Evolutionary conservation across 2,329 filamentous ascomycete species (phyloP), one percentile per base, ranked within the genome.

Genomic region (Boeremia lycopersici): DNA sequence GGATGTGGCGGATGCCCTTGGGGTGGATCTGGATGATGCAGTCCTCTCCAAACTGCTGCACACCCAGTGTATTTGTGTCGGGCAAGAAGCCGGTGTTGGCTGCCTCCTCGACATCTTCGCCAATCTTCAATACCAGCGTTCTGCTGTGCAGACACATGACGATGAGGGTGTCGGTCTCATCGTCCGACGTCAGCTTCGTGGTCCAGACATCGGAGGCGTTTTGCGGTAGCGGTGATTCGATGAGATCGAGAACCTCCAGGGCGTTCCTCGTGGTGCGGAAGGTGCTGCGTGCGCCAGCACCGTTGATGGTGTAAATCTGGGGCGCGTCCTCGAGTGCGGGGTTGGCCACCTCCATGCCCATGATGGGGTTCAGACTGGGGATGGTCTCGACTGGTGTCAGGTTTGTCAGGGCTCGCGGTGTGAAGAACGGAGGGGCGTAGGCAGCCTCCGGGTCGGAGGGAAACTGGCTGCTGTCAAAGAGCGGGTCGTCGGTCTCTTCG

Each of bases 131-230:
- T 1, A 98, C 93, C 11, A 98, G 81, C 0, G 95, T 99, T 28
- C 87, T 89, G 64, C 96, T 96, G 34, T 88, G 87, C 69, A 96
- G 95, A 2, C 92, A 96, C 5, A 99, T 82, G n/a, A 99, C 86
- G 57, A 99, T 96, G 70, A 98, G 97, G 0, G 91, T 89, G 75
- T 99, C 93, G 61, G 88, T 96, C 64, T 93, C 86, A 64, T 98
- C 93, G 15, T 85, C 84, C 17, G 86, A 86, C 33, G 86, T 89
- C 41, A 96, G 79, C 73, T 96, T 97, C 0, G 96, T 92, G 0
- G 95, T 97, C 93, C 95, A 99, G 3, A 99, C 93, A 1, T 90
- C 89, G 0, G 89, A 90, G 3, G 93, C 92, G n/a, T 90, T 87
- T 69, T 91, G 90, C 9, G 92, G 93, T 33, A 97, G 79, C 69